Evolutionary conservation across 352 stramenopile genomes (phyloP).

Genomic region (Peronospora tabacina): DNA sequence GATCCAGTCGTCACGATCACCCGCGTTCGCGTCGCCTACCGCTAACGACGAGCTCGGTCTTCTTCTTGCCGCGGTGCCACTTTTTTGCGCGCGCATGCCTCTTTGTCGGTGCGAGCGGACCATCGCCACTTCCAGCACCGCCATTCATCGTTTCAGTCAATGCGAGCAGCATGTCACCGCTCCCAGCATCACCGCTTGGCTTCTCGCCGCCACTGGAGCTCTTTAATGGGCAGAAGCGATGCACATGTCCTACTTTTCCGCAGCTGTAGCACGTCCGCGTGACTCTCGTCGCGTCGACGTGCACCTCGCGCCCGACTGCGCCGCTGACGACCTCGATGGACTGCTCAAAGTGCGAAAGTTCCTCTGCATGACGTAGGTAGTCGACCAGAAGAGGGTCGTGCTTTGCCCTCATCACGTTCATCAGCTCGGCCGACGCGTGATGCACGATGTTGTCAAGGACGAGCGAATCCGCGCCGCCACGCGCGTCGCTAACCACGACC

Average conservation of each 20-base stretch:
- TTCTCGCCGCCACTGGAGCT: too few relatives aligned
- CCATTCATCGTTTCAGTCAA: too few relatives aligned
- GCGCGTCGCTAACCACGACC: background rate
- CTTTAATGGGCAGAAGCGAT: too few relatives aligned
- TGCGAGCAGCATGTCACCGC: too few relatives aligned
- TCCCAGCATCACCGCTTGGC: too few relatives aligned
- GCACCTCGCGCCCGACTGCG: background rate
- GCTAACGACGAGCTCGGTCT: too few relatives aligned
- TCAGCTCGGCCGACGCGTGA: conserved; percentile 7
- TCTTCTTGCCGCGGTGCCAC: too few relatives aligned
- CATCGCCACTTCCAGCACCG: too few relatives aligned
- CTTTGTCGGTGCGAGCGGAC: too few relatives aligned
- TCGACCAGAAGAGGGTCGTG: background rate
- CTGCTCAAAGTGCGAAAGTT: conserved; percentile 1
- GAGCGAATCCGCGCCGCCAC: background rate
- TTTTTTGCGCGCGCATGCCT: too few relatives aligned
- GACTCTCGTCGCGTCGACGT: background rate
- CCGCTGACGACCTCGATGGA: background rate
- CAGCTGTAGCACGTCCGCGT: background rate
- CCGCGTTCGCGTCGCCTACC: background rate
- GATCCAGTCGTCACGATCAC: background rate
- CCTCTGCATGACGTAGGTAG: background rate
- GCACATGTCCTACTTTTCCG: too few relatives aligned
- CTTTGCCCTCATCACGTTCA: conserved; percentile 7
- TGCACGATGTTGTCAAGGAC: conserved; percentile 10